These are phyloP conservation scores for Echites panduratus DNA, from an alignment of 257 asterid species.

Conservation along the genomic window DNA sequence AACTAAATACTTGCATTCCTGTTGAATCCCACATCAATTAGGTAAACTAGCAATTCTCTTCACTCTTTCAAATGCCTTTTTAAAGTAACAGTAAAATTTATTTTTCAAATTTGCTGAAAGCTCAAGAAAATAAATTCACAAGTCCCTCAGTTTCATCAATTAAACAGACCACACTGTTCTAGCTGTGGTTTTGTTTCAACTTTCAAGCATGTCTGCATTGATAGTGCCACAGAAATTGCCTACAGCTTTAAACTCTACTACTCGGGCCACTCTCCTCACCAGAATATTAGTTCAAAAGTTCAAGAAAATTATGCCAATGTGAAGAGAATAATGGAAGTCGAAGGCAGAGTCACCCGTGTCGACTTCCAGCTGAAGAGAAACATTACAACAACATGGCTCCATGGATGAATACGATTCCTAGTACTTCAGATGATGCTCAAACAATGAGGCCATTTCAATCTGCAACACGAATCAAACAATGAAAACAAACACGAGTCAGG, in stretches of 20 bases:
- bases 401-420: not conserved
- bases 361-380: not conserved
- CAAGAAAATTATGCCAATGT: not conserved
- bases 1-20: no score
- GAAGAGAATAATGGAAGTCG: not conserved
- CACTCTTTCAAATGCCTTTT: no score
- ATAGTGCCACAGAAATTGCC: not conserved
- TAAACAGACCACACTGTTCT: not conserved
- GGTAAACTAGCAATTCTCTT: no score
- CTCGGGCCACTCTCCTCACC: not conserved
- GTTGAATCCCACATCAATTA: no score
- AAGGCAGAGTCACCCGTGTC: not conserved
- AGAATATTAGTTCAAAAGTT: not conserved
- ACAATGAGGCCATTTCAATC: constrained; percentile 95
- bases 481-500: not conserved
- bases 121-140: not conserved
- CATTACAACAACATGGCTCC: not conserved
- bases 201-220: not conserved
- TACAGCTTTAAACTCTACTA: not conserved
- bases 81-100: no score
- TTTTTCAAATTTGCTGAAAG: not conserved
- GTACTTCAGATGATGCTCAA: constrained; percentile 72
- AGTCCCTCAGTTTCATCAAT: not conserved
- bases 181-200: not conserved
- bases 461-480: constrained; percentile 32